These are phyloP conservation scores for Ceratocystis harringtonii DNA, from an alignment of 2,329 filamentous ascomycete genomes.

Conservation along the genomic window DNA sequence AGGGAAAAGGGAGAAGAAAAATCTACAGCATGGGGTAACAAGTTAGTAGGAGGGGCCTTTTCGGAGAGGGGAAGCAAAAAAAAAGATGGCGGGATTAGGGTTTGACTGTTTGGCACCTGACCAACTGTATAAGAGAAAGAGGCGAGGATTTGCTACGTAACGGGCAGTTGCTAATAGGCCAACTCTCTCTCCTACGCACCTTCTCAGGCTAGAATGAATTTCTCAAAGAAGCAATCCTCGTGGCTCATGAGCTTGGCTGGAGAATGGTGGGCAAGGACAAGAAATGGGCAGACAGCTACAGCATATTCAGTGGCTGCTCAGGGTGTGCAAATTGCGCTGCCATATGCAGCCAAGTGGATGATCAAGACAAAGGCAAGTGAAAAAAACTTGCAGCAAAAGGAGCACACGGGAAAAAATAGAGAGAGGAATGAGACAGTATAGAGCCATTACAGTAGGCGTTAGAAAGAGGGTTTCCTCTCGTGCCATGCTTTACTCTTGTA, in stretches of 20 bases:
- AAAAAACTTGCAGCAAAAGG: not conserved
- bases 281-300: not conserved
- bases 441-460: not conserved
- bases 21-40: not conserved
- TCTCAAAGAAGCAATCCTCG: not conserved
- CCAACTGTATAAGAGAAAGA: not conserved
- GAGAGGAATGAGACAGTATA: not conserved
- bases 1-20: slow-evolving; percentile 1
- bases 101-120: not conserved
- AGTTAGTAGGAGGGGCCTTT: not conserved
- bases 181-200: not conserved
- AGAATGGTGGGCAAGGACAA: not conserved
- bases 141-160: not conserved
- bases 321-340: not conserved
- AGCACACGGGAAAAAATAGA: not conserved
- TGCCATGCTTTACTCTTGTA: not conserved
- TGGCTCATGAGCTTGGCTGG: not conserved
- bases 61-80: slow-evolving; percentile 3
- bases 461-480: not conserved
- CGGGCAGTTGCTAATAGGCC: not conserved
- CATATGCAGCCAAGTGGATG: not conserved
- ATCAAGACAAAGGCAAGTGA: not conserved
- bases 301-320: not conserved
- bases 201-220: not conserved
- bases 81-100: slow-evolving; percentile 8